Evolutionary conservation across 345 rosid species (phyloP), one percentile per base, ranked within the genome.

Genomic region (Linum trigynum): DNA sequence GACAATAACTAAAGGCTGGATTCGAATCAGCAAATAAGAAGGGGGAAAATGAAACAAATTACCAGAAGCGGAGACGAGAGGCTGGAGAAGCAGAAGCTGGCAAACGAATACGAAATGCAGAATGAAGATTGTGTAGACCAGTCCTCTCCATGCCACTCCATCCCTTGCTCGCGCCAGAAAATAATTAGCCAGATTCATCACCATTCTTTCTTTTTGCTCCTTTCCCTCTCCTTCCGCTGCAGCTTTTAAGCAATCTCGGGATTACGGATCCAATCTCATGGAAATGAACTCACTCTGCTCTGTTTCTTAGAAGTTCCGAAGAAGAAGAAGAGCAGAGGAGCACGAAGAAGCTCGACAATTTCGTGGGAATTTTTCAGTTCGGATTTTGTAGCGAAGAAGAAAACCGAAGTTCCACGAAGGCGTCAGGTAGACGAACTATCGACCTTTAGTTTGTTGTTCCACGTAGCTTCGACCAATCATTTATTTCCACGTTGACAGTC

Each of bases 1-100:
- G 3, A 2, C 15, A 63, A 35, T 5, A 10, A 59, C 62, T 2
- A 40, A 16, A 39, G 14, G 14, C 12, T 8, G 16, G 48, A 39
- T 38, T 41, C 50, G 10, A 62, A 38, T 7, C 23, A 39, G 10
- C 38, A 39, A 6, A 39, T 14, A 12, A n/a, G 15, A 10, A 57
- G 7, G 3, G 42, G 9, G 40, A 17, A 60, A 32, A 12, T 11
- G 7, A 37, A 35, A 9, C 38, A 5, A 62, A 62, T 36, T 69
- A 85, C 99, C 97, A 50, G 75, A 78, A 76, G 97, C 91, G 59
- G 89, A 88, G 41, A 94, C 97, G 56, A 90, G 91, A 63, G 99
- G 96, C 63, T 94, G 99, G 53, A 86, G 96, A 67, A 94, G 84
- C 23, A 94, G 81, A 63, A 88, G 75, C 78, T 90, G 99, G 63